phyloP scores from a whole-genome alignment of 768 basidiomycete species.

The Albatrellus ellisii region DNA sequence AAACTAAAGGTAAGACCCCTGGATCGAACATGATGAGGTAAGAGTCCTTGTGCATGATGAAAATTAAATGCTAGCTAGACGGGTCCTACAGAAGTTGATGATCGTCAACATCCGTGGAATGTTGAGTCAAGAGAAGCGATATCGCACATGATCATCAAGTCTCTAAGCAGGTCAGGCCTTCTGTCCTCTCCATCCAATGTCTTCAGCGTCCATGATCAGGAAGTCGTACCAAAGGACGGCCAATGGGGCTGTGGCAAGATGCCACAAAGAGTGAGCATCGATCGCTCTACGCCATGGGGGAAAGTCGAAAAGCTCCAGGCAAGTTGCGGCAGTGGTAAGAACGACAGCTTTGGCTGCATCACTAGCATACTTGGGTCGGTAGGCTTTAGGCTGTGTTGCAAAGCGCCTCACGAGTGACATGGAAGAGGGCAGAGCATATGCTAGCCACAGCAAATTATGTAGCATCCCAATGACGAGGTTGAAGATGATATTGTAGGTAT shows the following conservation, averaged over 20 bases:
- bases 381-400: constrained; percentile 36
- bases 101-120: no score
- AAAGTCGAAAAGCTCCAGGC: constrained; percentile 86
- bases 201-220: constrained; percentile 55
- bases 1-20: no score
- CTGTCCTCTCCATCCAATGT: constrained; percentile 49
- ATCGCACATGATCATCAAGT: no score
- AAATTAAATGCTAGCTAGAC: no score
- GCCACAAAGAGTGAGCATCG: constrained; percentile 93
- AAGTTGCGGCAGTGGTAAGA: constrained; percentile 60
- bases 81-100: no score
- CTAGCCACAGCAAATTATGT: constrained; percentile 76
- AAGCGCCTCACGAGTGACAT: constrained; percentile 39
- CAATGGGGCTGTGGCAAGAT: constrained; percentile 71
- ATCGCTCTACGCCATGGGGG: constrained; percentile 61
- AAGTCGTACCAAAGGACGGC: constrained; percentile 80
- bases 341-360: constrained; percentile 50
- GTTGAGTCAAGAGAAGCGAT: no score
- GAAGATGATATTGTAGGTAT: constrained; percentile 85
- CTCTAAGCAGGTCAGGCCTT: constrained; percentile 16
- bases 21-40: no score
- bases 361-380: constrained; percentile 41
- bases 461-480: constrained; percentile 62
- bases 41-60: no score
- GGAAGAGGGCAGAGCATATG: constrained; percentile 48